These are phyloP conservation scores for Trichoderma koningii DNA, from an alignment of 2,329 filamentous ascomycete genomes.

Conservation along the genomic window DNA sequence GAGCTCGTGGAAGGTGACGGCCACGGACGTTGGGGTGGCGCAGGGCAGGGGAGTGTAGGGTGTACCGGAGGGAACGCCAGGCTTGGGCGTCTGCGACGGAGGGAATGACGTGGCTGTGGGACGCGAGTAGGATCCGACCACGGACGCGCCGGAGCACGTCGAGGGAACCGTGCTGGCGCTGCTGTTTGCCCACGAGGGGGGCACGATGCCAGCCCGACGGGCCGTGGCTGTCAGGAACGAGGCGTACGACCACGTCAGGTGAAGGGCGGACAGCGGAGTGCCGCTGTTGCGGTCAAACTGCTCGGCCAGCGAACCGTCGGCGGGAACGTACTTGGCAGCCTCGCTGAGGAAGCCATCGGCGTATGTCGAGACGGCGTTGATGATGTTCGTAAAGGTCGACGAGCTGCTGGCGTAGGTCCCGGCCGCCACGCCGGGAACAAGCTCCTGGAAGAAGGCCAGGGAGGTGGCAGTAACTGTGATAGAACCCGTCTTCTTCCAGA, in stretches of 20 bases:
- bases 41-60: slow-evolving; percentile 43
- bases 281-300: slow-evolving; percentile 62
- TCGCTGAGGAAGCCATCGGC: slow-evolving; percentile 64
- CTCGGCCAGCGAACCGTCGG: slow-evolving; percentile 67
- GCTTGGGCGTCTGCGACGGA: slow-evolving; percentile 48
- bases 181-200: slow-evolving; percentile 57
- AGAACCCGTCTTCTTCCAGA: slow-evolving; percentile 65
- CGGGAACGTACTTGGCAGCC: slow-evolving; percentile 62
- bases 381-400: slow-evolving; percentile 55
- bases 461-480: slow-evolving; percentile 67
- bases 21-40: slow-evolving; percentile 48
- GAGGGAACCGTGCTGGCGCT: slow-evolving; percentile 51
- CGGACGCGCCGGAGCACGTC: slow-evolving; percentile 50
- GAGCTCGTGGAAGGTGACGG: slow-evolving; percentile 63
- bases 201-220: slow-evolving; percentile 57
- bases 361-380: slow-evolving; percentile 58
- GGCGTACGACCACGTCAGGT: slow-evolving; percentile 75
- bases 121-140: slow-evolving; percentile 53
- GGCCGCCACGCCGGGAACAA: slow-evolving; percentile 57
- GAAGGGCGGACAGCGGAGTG: slow-evolving; percentile 60
- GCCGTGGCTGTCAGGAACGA: slow-evolving; percentile 65
- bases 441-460: slow-evolving; percentile 69
- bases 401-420: slow-evolving; percentile 62
- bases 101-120: slow-evolving; percentile 54
- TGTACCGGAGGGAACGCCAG: slow-evolving; percentile 36